Evolutionary conservation across 805 yeast genomes (phyloP).

Genomic region (Hanseniaspora valbyensis): DNA sequence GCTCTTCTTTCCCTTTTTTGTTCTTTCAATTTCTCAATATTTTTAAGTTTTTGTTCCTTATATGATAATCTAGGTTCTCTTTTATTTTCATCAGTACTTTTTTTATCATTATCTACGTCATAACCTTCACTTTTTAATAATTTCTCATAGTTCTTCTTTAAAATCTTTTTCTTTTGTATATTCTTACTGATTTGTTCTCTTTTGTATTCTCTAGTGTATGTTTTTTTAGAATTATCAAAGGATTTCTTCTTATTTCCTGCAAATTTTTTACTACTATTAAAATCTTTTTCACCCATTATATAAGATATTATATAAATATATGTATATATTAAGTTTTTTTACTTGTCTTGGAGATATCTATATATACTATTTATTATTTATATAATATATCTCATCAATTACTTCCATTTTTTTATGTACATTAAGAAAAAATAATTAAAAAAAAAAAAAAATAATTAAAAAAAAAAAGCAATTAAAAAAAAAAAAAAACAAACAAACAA

Average conservation of each 20-base stretch:
- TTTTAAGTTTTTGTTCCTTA: conserved; percentile 22
- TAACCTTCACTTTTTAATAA: conserved; percentile 63
- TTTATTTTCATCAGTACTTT: conserved; percentile 11
- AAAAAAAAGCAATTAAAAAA: no score
- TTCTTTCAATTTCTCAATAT: conserved; percentile 30
- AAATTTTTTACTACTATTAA: background rate
- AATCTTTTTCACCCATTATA: background rate
- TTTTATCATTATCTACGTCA: conserved; percentile 34
- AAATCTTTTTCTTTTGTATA: conserved; percentile 65
- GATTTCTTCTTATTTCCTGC: background rate
- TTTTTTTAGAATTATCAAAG: conserved; percentile 21
- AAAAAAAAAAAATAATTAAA: no score
- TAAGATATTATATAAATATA: background rate
- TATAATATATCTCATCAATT: no score
- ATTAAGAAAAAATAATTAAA: no score
- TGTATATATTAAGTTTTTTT: no score
- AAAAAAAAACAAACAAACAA: no score
- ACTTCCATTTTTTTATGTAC: no score
- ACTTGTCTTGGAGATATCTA: no score
- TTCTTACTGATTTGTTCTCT: conserved; percentile 65
- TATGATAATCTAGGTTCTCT: conserved; percentile 10
- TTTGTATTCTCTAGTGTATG: conserved; percentile 31
- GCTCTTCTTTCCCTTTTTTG: conserved; percentile 27
- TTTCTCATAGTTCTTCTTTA: conserved; percentile 72
- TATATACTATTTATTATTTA: no score